Conservation (phyloP, 2,329 filamentous ascomycete species). For the Sclerotinia borealis region DNA sequence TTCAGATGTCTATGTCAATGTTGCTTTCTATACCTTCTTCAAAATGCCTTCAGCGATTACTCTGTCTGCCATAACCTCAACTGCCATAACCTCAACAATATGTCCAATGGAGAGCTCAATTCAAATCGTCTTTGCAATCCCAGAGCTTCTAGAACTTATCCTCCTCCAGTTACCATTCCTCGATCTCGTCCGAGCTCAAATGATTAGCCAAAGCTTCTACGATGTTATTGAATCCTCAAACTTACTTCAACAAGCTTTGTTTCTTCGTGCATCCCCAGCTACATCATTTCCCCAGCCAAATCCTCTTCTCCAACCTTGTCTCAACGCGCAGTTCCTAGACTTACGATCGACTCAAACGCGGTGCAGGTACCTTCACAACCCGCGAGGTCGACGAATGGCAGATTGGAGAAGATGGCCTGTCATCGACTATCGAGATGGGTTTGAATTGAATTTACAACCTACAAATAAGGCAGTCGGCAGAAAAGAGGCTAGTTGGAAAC, state of each 20-base stretch:
- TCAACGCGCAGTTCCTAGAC: conserved; percentile 10
- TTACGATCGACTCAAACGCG: neutral
- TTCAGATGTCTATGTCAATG: neutral
- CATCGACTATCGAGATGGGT: neutral
- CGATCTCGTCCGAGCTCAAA: conserved; percentile 11
- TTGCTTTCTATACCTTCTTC: neutral
- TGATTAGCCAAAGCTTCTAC: neutral
- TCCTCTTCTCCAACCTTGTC: conserved; percentile 4
- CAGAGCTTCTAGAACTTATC: conserved; percentile 9
- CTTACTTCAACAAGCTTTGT: conserved; percentile 2
- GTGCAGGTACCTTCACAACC: conserved; percentile 4
- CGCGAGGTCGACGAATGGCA: neutral
- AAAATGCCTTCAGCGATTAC: neutral
- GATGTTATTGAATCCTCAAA: conserved; percentile 5
- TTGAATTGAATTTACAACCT: neutral
- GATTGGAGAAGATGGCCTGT: conserved; percentile 1
- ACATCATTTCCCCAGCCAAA: conserved; percentile 3
- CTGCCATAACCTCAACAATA: neutral
- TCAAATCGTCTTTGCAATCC: conserved; percentile 5
- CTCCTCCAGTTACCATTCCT: conserved; percentile 6
- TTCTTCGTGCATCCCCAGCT: neutral
- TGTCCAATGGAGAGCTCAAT: neutral
- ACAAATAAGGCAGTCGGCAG: neutral
- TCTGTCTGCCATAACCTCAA: neutral
- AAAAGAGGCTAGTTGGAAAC: conserved; percentile 1